phyloP scores from a whole-genome alignment of 2,329 filamentous ascomycete species.

The Pseudogymnoascus sp. region DNA sequence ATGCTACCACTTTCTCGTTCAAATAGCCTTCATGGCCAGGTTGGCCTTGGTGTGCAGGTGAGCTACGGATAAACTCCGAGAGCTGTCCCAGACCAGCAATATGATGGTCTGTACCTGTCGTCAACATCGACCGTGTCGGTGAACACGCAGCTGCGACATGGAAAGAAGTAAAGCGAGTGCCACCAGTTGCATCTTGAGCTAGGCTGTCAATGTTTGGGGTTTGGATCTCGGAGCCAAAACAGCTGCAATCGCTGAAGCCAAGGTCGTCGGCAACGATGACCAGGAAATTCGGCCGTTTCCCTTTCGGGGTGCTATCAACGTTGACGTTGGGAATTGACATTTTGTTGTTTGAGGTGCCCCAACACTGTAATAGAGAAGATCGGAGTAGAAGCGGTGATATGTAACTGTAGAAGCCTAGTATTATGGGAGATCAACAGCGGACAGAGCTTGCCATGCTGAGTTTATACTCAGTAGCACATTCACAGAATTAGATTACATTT shows the following conservation, averaged over 20 bases:
- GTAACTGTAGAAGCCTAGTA: neutral
- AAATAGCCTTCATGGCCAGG: constrained; percentile 54
- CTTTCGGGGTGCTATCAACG: neutral
- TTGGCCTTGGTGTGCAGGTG: neutral
- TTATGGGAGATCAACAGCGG: neutral
- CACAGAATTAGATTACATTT: neutral
- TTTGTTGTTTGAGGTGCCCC: neutral
- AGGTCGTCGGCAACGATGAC: constrained; percentile 37
- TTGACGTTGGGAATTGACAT: neutral
- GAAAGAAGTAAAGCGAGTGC: constrained; percentile 55
- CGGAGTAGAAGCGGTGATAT: neutral
- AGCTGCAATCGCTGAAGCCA: constrained; percentile 36
- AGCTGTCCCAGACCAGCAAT: constrained; percentile 51
- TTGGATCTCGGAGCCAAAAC: constrained; percentile 48
- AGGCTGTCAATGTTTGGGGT: constrained; percentile 48
- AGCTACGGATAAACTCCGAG: constrained; percentile 37
- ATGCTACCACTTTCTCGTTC: constrained; percentile 48
- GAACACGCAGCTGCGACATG: constrained; percentile 58
- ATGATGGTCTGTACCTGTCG: constrained; percentile 56
- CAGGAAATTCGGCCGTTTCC: constrained; percentile 31
- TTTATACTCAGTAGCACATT: neutral
- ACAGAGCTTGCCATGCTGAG: neutral
- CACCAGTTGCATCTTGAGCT: constrained; percentile 31
- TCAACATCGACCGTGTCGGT: constrained; percentile 56
- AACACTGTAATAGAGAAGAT: neutral